phyloP scores from a whole-genome alignment of 345 rosid genomes.

The Arabidopsis thaliana region TAIR10.1 NC_003071.7:17016001-17016500 shows the following conservation, averaged over 20 bases:
- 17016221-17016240: conserved; percentile 61
- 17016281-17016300: conserved; percentile 25
- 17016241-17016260: conserved; percentile 25
- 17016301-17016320: conserved; percentile 57
- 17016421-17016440: conserved; percentile 79
- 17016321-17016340: conserved; percentile 87
- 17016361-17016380: conserved; percentile 63
- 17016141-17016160: conserved; percentile 80
- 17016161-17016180: conserved; percentile 74
- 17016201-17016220: conserved; percentile 92
- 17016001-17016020: conserved; percentile 57
- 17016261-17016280: conserved; percentile 1
- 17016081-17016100: conserved; percentile 55
- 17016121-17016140: conserved; percentile 78
- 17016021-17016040: conserved; percentile 66
- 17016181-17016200: conserved; percentile 67
- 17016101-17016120: conserved; percentile 80
- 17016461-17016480: conserved; percentile 70
- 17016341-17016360: conserved; percentile 82
- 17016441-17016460: conserved; percentile 70
- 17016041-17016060: conserved; percentile 63
- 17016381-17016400: conserved; percentile 74
- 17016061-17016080: conserved; percentile 46
- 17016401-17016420: conserved; percentile 80
- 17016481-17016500: conserved; percentile 73